Evolutionary conservation across 1,284 basidiomycete genomes (phyloP), one percentile per base, ranked within the genome.

Genomic region (Butyriboletus appendiculatus): DNA sequence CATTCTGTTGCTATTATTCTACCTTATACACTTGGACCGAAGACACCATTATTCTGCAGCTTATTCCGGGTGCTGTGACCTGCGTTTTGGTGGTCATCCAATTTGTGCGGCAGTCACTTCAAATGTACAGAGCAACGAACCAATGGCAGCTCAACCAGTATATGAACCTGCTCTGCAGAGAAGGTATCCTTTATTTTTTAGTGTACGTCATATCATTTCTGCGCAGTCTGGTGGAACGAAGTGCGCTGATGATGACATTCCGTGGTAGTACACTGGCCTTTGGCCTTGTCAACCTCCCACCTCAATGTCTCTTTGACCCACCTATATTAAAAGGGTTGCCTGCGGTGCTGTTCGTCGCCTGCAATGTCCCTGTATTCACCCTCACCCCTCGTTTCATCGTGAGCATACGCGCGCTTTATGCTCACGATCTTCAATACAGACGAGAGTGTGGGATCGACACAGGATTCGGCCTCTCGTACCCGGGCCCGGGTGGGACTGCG

Each of bases 91-190:
- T 30, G 16, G 3, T 33, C 9, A 6, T 40, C n/a, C 56, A 35
- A 12, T 44, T 45, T 22, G 18, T 45, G n/a, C 45, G 14, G 18
- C 39, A 57, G 28, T 56, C 57, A 0, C 6, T 48, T 28, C 32
- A 50, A 9, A 60, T 48, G 57, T 40, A 50, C 22, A 32, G 12
- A 24, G 41, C 38, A 11, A 50, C 45, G 2, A 50, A 30, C 2
- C 38, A 22, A 6, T 59, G 53, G 53, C 47, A 40, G n/a, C 15
- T 28, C 6, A 44, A 38, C 30, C 46, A 2, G 4, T 45, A 47
- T 41, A 47, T 47, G 46, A 20, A 16, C 10, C 43, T 30, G 18
- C 28, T 48, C 15, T 3, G 20, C 6, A 47, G 10, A n/a, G 18
- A 48, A 22, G 46, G 41, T 0, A 20, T 48, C 46, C 26, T 48